Evolutionary conservation across 306 rosid species (phyloP).

Genomic region (Prinsepia uniflora): DNA sequence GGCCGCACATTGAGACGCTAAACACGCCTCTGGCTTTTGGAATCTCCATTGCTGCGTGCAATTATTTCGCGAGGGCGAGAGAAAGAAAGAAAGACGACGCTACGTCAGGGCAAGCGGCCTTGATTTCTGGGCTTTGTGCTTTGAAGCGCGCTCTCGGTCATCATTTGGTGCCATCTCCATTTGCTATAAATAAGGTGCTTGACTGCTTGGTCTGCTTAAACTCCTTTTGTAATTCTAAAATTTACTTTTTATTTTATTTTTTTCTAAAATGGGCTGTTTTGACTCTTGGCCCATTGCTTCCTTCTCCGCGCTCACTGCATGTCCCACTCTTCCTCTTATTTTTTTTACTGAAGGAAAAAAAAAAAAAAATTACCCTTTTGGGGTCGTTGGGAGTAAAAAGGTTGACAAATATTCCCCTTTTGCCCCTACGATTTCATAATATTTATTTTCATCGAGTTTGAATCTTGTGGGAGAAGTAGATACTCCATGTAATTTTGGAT

Average conservation of each 20-base stretch:
- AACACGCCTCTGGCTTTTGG: conserved; percentile 26
- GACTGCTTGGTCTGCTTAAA: not conserved
- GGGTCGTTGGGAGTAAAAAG: too few species aligned
- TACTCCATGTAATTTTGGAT: too few species aligned
- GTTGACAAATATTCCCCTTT: too few species aligned
- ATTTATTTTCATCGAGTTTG: too few species aligned
- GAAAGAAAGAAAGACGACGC: not conserved
- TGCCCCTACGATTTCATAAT: too few species aligned
- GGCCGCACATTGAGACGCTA: conserved; percentile 42
- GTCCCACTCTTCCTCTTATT: not conserved
- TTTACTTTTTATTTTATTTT: too few species aligned
- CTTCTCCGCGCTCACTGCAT: not conserved
- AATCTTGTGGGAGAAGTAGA: too few species aligned
- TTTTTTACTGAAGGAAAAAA: too few species aligned
- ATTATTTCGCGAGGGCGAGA: not conserved
- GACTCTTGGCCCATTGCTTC: not conserved
- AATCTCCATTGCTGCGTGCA: conserved; percentile 16
- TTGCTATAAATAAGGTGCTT: conserved; percentile 3
- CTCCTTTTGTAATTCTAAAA: not conserved
- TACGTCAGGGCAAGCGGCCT: not conserved
- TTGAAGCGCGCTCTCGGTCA: not conserved
- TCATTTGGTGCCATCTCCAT: not conserved
- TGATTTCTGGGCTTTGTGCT: not conserved
- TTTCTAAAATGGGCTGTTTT: not conserved
- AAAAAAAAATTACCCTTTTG: too few species aligned